Evolutionary conservation across 2,329 filamentous ascomycete genomes (phyloP).

Genomic region (Exophiala sp.): DNA sequence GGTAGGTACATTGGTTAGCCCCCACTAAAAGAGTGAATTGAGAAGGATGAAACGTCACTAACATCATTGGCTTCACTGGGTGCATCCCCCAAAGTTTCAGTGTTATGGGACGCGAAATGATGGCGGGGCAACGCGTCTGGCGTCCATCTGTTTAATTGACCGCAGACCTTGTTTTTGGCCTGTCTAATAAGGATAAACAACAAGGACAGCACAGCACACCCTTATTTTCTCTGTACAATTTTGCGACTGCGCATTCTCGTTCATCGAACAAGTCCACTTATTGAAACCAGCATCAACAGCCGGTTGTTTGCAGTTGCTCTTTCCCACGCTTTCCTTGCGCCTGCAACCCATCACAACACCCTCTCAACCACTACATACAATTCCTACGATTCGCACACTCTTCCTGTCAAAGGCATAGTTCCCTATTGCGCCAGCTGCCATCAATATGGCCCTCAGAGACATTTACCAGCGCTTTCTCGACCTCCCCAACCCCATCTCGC

Average conservation of each 20-base stretch:
- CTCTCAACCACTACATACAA: no score
- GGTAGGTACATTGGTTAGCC: not conserved
- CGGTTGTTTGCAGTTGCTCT: no score
- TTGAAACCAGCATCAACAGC: no score
- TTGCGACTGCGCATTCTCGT: no score
- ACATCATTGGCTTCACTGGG: not conserved
- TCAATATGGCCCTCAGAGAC: slow-evolving; percentile 42
- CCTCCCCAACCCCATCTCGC: slow-evolving; percentile 59
- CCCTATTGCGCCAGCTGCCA: not conserved
- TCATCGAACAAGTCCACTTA: no score
- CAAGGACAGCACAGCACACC: no score
- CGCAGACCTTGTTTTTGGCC: slow-evolving; percentile 7
- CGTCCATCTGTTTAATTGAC: not conserved
- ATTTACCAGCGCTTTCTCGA: slow-evolving; percentile 71
- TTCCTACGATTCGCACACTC: not conserved
- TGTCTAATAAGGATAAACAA: no score
- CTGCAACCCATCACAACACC: no score
- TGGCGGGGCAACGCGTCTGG: slow-evolving; percentile 1
- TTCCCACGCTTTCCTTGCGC: no score
- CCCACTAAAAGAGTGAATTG: not conserved
- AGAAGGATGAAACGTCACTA: not conserved
- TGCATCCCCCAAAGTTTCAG: not conserved
- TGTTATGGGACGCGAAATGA: not conserved
- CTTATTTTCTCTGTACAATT: no score
- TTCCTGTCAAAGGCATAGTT: slow-evolving; percentile 8